A percentile compares a stretch with the other conserved stretches of the same genome.
Evolutionary conservation across 768 basidiomycete genomes (phyloP).

Genomic region (Tylopilus sp.): DNA sequence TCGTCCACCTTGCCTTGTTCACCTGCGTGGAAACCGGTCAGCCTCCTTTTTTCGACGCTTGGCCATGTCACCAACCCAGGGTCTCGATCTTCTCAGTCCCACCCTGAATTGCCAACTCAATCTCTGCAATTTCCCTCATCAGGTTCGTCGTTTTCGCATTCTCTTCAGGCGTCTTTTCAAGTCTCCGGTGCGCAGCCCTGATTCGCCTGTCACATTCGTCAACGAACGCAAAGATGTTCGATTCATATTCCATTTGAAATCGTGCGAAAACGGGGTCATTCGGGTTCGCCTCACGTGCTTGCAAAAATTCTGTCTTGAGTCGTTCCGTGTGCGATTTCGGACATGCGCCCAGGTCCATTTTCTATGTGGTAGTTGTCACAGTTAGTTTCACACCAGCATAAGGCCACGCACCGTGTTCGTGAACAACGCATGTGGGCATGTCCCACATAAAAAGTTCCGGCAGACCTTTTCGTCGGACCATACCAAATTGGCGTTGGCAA

Average conservation of each 20-base stretch:
- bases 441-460: slow-evolving; percentile 95
- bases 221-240: slow-evolving; percentile 92
- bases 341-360: slow-evolving; percentile 99
- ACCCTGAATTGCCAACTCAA: slow-evolving; percentile 97
- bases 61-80: slow-evolving; percentile 53
- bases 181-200: slow-evolving; percentile 84
- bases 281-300: slow-evolving; percentile 72
- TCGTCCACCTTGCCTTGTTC: slow-evolving; percentile 99
- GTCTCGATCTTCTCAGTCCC: slow-evolving; percentile 98
- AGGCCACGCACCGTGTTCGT: slow-evolving; percentile 83
- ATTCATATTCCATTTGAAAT: slow-evolving; percentile 95
- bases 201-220: slow-evolving; percentile 98
- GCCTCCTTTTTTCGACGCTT: background rate
- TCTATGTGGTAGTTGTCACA: slow-evolving; percentile 39
- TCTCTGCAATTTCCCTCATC: slow-evolving; percentile 99
- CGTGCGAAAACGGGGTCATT: slow-evolving; percentile 77
- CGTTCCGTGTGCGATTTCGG: slow-evolving; percentile 95
- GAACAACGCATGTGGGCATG: slow-evolving; percentile 97
- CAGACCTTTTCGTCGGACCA: slow-evolving; percentile 98
- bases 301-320: slow-evolving; percentile 85
- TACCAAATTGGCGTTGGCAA: slow-evolving; percentile 85
- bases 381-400: background rate
- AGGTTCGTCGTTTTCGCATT: slow-evolving; percentile 98
- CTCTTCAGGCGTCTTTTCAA: slow-evolving; percentile 99
- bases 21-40: slow-evolving; percentile 43